phyloP scores from a whole-genome alignment of 768 basidiomycete genomes.

The Tricholoma flavovirens region DNA sequence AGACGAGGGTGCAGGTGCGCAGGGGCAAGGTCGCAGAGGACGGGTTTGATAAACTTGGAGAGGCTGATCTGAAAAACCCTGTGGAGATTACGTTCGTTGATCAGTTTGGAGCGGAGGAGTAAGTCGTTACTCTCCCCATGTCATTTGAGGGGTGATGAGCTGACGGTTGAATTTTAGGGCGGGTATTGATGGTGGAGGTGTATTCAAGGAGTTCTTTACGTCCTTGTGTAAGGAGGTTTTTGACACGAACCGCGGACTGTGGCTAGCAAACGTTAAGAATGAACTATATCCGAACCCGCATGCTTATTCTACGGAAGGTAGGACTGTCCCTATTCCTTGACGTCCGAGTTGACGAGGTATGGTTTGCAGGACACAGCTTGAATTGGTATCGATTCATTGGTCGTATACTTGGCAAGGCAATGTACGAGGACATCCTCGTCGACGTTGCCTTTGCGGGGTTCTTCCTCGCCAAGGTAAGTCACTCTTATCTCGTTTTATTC shows the following conservation, averaged over 20 bases:
- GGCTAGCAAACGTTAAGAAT: conserved; percentile 86
- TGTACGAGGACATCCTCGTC: conserved; percentile 94
- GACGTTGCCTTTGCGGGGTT: conserved; percentile 95
- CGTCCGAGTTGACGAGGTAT: background rate
- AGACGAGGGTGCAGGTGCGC: conserved; percentile 51
- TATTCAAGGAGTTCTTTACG: conserved; percentile 98
- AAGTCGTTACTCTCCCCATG: conserved; percentile 8
- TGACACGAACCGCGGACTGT: conserved; percentile 89
- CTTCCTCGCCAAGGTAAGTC: conserved; percentile 77
- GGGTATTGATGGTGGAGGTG: conserved; percentile 94
- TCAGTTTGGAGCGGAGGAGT: conserved; percentile 84
- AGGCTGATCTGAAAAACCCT: conserved; percentile 72
- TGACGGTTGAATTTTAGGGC: conserved; percentile 39
- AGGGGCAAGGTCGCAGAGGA: conserved; percentile 80
- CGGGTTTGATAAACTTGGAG: conserved; percentile 79
- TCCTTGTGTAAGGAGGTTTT: conserved; percentile 91
- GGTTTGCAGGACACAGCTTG: conserved; percentile 63
- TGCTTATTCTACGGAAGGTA: conserved; percentile 82
- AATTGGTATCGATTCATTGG: conserved; percentile 94
- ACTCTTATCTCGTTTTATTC: background rate
- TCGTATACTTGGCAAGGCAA: conserved; percentile 88
- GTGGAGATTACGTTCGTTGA: conserved; percentile 92
- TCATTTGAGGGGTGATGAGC: background rate
- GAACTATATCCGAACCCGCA: conserved; percentile 96
- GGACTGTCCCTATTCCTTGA: conserved; percentile 20